Conservation (phyloP, 108 stramenopile genomes). For the Skeletonema costatum region DNA sequence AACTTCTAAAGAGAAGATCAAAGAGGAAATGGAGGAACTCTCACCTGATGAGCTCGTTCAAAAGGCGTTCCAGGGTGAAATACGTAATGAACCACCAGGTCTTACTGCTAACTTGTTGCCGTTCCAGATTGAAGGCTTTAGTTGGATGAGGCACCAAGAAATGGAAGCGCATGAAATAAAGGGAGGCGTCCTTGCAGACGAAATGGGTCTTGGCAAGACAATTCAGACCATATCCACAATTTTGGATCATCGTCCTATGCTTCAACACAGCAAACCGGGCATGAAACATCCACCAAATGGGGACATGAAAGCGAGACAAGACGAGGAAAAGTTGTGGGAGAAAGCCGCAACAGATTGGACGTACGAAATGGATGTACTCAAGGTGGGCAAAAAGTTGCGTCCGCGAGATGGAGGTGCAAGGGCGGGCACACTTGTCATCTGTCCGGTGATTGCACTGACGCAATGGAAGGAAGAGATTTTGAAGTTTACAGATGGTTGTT, state of each 20-base stretch:
- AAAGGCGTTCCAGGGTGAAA: conserved; percentile 77
- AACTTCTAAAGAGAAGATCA: conserved; percentile 51
- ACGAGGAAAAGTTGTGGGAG: conserved; percentile 76
- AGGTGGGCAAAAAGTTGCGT: conserved; percentile 61
- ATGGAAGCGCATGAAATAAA: conserved; percentile 52
- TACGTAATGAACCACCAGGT: conserved; percentile 71
- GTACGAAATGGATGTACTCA: conserved; percentile 78
- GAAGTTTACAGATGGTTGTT: conserved; percentile 82
- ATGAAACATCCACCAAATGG: conserved; percentile 70
- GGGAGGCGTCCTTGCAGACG: conserved; percentile 95
- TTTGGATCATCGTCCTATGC: conserved; percentile 82
- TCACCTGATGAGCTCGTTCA: conserved; percentile 92
- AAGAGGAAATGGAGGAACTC: conserved; percentile 75
- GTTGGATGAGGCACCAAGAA: conserved; percentile 95
- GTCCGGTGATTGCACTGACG: conserved; percentile 93
- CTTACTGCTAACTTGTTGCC: conserved; percentile 86
- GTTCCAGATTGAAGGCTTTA: conserved; percentile 95
- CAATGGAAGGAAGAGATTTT: conserved; percentile 98
- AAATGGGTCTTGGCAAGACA: conserved; percentile 82
- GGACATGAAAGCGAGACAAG: conserved; percentile 49
- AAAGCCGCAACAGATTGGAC: conserved; percentile 61
- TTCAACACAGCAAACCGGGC: conserved; percentile 69
- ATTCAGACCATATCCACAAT: conserved; percentile 95
- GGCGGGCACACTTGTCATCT: conserved; percentile 91
- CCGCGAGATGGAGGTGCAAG: conserved; percentile 48